Percentiles rank a stretch among this genome's conserved stretches.
Evolutionary conservation across 208 protist genomes (phyloP).

Genomic region (Trypanosoma rangeli): DNA sequence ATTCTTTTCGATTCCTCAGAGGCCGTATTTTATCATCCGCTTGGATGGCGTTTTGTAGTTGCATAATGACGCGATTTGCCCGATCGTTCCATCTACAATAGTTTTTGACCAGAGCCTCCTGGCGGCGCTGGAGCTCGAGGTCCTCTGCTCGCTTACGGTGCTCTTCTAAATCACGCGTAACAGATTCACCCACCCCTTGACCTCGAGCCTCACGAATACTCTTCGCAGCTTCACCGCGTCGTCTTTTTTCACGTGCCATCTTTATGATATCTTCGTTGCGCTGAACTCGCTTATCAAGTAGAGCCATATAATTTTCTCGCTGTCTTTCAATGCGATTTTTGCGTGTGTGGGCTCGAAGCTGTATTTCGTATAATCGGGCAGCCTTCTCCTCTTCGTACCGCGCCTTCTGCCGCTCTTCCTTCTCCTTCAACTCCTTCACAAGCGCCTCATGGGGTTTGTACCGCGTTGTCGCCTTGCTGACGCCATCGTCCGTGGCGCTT

Average conservation of each 20-base stretch:
- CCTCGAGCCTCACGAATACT: constrained; percentile 34
- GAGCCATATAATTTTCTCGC: constrained; percentile 37
- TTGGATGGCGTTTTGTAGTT: constrained; percentile 41
- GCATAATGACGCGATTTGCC: constrained; percentile 67
- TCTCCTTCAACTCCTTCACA: constrained; percentile 52
- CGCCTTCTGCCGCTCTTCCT: constrained; percentile 44
- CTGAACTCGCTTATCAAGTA: constrained; percentile 55
- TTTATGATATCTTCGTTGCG: constrained; percentile 61
- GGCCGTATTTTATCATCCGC: constrained; percentile 17
- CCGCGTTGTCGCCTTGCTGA: constrained; percentile 8
- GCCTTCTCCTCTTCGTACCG: constrained; percentile 61
- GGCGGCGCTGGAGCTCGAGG: constrained; percentile 34
- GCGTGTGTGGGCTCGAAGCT: constrained; percentile 36
- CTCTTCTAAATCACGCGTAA: constrained; percentile 41
- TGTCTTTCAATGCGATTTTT: constrained; percentile 42
- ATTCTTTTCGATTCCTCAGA: constrained; percentile 3
- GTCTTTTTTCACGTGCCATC: constrained; percentile 50
- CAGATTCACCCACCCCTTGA: constrained; percentile 27
- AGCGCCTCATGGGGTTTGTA: constrained; percentile 45
- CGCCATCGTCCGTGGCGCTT: constrained; percentile 41
- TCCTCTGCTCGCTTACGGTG: constrained; percentile 57
- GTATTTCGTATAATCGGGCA: constrained; percentile 45
- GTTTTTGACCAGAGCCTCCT: constrained; percentile 52
- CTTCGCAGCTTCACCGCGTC: constrained; percentile 38
- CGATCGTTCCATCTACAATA: constrained; percentile 79